These are phyloP conservation scores for Scedosporium minutisporum DNA, from an alignment of 2,329 filamentous ascomycete species.

Conservation along the genomic window DNA sequence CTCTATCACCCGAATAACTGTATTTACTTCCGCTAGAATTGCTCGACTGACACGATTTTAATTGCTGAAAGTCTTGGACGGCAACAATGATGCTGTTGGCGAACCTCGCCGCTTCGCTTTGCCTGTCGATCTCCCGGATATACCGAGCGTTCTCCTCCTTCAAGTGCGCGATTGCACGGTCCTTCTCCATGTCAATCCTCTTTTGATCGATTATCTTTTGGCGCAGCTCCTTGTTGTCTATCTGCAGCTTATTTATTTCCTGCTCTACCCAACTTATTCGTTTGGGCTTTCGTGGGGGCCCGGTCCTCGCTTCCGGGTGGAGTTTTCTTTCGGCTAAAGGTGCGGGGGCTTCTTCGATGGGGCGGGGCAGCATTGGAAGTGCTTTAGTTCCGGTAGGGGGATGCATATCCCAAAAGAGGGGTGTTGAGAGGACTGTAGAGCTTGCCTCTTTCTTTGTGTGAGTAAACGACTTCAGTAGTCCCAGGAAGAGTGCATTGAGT, in stretches of 20 bases:
- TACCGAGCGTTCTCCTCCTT: background rate
- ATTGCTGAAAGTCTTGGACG: background rate
- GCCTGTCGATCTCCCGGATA: background rate
- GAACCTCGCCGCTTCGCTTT: background rate
- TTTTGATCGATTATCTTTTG: too few relatives aligned
- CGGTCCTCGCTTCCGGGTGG: background rate
- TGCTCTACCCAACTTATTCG: background rate
- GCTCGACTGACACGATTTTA: background rate
- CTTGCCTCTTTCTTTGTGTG: background rate
- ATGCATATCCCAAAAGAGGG: background rate
- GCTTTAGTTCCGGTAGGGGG: background rate
- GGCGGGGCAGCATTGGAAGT: background rate
- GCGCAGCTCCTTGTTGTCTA: background rate
- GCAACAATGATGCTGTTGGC: background rate
- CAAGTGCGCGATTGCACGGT: background rate
- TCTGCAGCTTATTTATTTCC: background rate
- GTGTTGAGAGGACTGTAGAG: background rate
- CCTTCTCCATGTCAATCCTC: background rate
- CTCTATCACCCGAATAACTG: too few relatives aligned
- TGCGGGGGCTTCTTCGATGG: background rate
- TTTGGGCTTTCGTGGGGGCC: background rate
- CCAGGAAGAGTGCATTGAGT: background rate
- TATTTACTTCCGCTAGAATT: too few relatives aligned
- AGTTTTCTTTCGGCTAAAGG: background rate
- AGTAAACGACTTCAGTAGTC: background rate